Conservation (phyloP, 2,329 filamentous ascomycete genomes). For the Fusarium nanum region DNA sequence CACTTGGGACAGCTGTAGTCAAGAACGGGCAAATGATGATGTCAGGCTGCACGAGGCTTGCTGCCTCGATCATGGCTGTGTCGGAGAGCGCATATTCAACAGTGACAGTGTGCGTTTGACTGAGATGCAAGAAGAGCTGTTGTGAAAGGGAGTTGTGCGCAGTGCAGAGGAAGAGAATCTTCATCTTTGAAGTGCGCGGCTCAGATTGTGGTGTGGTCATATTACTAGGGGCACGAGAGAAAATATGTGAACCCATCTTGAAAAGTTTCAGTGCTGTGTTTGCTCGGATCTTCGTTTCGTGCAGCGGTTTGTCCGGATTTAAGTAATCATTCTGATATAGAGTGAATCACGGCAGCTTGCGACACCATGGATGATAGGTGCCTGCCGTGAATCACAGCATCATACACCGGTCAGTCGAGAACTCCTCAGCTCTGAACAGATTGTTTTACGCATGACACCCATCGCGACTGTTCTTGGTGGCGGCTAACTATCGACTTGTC, state of each 20-base stretch:
- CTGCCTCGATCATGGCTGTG: conserved; percentile 27
- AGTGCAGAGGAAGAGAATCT: conserved; percentile 34
- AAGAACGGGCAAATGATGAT: conserved; percentile 32
- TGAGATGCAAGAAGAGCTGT: conserved; percentile 25
- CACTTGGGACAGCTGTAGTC: conserved; percentile 18
- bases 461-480: background rate
- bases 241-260: background rate
- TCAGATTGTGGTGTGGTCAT: background rate
- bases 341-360: background rate
- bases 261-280: background rate
- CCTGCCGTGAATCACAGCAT: background rate
- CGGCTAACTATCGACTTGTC: background rate
- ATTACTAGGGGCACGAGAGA: background rate
- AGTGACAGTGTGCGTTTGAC: conserved; percentile 13
- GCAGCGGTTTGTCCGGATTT: background rate
- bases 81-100: conserved; percentile 37
- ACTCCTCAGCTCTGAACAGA: background rate
- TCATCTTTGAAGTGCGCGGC: conserved; percentile 13
- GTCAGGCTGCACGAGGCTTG: conserved; percentile 16
- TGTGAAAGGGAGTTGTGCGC: conserved; percentile 36
- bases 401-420: background rate
- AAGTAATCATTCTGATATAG: background rate
- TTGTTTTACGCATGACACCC: background rate
- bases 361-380: background rate
- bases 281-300: background rate